Conservation (phyloP, 2,329 filamentous ascomycete genomes). For the Allantophomopsis cytisporea region DNA sequence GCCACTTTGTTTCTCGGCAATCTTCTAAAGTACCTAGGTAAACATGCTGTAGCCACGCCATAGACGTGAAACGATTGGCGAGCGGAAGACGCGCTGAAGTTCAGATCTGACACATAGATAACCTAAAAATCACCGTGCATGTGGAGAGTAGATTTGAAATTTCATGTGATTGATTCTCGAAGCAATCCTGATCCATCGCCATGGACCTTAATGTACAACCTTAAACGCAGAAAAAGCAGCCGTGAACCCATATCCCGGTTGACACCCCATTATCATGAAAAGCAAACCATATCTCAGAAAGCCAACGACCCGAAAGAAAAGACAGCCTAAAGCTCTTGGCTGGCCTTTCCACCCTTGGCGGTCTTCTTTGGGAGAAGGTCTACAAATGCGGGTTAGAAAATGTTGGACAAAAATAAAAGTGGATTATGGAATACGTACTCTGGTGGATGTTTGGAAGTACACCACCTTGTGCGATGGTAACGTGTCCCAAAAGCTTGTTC, state of each 20-base stretch:
- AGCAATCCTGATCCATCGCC: slow-evolving; percentile 27
- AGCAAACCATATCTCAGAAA: slow-evolving; percentile 40
- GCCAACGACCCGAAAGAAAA: slow-evolving; percentile 38
- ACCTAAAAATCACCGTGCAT: no score
- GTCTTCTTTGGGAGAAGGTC: slow-evolving; percentile 99
- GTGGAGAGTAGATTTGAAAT: not conserved
- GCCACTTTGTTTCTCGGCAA: no score
- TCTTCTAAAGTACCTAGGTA: no score
- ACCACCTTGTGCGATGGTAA: slow-evolving; percentile 95
- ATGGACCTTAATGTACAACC: slow-evolving; percentile 64
- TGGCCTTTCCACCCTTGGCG: slow-evolving; percentile 82
- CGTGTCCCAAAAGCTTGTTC: slow-evolving; percentile 95
- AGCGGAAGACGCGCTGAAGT: no score
- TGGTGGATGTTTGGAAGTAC: slow-evolving; percentile 95
- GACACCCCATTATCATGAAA: slow-evolving; percentile 59
- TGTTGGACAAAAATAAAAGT: no score
- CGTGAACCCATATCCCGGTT: slow-evolving; percentile 61
- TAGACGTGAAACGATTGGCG: no score
- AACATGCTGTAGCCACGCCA: no score
- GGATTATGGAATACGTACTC: slow-evolving; percentile 46
- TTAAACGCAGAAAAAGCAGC: slow-evolving; percentile 44
- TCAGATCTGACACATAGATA: no score
- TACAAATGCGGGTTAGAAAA: slow-evolving; percentile 20
- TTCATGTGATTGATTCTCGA: slow-evolving; percentile 14
- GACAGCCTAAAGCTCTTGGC: slow-evolving; percentile 78